Percentiles rank a stretch among this genome's conserved stretches.
Conservation (phyloP, 805 yeast genomes). For the Lachancea quebecensis region DNA sequence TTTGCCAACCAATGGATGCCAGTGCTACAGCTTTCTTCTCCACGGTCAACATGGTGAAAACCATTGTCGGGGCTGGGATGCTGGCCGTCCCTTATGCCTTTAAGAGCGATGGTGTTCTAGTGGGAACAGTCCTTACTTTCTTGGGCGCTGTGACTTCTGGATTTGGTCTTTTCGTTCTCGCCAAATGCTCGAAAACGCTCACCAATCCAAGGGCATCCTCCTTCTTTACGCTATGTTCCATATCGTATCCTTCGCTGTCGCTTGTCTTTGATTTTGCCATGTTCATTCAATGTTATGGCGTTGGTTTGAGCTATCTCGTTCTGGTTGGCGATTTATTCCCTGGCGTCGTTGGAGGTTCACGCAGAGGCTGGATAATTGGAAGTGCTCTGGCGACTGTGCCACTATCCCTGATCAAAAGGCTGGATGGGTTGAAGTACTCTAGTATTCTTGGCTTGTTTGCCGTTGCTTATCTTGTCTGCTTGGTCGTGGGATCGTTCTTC, state of each 20-base stretch:
- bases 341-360: constrained; percentile 42
- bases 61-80: constrained; percentile 74
- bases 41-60: constrained; percentile 59
- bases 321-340: constrained; percentile 76
- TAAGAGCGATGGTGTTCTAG: constrained; percentile 54
- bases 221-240: constrained; percentile 61
- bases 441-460: constrained; percentile 64
- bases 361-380: constrained; percentile 39
- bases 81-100: constrained; percentile 68
- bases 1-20: constrained; percentile 13
- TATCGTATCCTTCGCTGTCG: constrained; percentile 65
- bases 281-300: constrained; percentile 74
- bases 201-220: constrained; percentile 53
- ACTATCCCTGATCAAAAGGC: constrained; percentile 48
- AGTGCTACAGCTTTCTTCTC: constrained; percentile 53
- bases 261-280: constrained; percentile 70
- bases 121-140: constrained; percentile 49
- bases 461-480: constrained; percentile 51
- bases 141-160: constrained; percentile 62
- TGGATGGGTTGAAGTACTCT: constrained; percentile 66
- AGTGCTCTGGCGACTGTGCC: constrained; percentile 55
- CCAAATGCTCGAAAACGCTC: constrained; percentile 48
- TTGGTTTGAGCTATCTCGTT: constrained; percentile 62
- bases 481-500: constrained; percentile 47
- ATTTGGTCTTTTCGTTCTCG: constrained; percentile 60